phyloP scores from a whole-genome alignment of 768 basidiomycete genomes.

The Phylloporus scabripes region DNA sequence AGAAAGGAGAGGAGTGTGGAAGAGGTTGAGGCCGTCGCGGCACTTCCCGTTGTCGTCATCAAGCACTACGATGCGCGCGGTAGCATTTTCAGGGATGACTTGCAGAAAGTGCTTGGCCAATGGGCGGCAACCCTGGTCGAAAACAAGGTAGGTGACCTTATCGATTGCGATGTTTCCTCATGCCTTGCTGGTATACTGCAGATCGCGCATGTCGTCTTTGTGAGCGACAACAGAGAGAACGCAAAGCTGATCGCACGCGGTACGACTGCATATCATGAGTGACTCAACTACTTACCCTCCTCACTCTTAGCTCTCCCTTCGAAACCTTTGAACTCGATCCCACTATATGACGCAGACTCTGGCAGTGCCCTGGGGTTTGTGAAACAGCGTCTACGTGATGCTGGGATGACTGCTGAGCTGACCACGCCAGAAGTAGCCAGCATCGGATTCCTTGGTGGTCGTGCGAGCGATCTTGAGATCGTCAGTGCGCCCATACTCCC shows the following conservation, averaged over 20 bases:
- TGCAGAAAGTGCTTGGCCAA: slow-evolving; percentile 68
- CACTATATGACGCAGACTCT: slow-evolving; percentile 81
- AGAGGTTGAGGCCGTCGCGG: slow-evolving; percentile 48
- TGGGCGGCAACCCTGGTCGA: slow-evolving; percentile 85
- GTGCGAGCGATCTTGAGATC: slow-evolving; percentile 83
- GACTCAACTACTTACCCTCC: background rate
- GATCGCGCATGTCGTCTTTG: slow-evolving; percentile 88
- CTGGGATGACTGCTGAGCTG: slow-evolving; percentile 48
- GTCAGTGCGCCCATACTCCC: slow-evolving; percentile 38
- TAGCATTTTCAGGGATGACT: slow-evolving; percentile 56
- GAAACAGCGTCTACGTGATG: slow-evolving; percentile 65
- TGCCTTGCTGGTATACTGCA: slow-evolving; percentile 25
- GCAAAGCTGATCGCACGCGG: slow-evolving; percentile 80
- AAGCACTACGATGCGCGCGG: slow-evolving; percentile 66
- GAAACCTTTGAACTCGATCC: slow-evolving; percentile 74
- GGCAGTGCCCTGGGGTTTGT: slow-evolving; percentile 77
- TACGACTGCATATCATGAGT: slow-evolving; percentile 20
- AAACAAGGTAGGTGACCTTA: slow-evolving; percentile 50
- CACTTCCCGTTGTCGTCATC: slow-evolving; percentile 83
- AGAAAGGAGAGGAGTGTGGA: slow-evolving; percentile 31
- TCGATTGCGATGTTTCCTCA: background rate
- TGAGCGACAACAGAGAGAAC: slow-evolving; percentile 88
- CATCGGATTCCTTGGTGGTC: slow-evolving; percentile 79
- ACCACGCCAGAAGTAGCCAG: slow-evolving; percentile 49
- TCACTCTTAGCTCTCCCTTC: slow-evolving; percentile 63